Conservation (phyloP, 2,329 filamentous ascomycete species). For the Colletotrichum sp. region DNA sequence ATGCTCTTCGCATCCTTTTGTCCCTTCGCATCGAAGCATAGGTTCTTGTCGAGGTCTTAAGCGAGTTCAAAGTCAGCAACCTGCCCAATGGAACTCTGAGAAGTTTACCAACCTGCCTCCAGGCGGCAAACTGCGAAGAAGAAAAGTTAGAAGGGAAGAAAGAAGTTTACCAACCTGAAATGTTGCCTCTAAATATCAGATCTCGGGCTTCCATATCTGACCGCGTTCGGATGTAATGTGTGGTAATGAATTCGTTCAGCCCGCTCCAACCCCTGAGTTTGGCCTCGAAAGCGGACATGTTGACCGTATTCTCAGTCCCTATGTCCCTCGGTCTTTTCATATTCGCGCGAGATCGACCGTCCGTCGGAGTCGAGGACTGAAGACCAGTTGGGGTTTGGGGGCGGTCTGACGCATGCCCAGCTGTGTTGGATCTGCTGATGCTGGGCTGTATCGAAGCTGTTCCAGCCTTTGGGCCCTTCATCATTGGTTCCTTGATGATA, state of each 20-base stretch:
- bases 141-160: too few species aligned
- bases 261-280: background rate
- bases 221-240: background rate
- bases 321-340: background rate
- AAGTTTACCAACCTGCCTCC: too few species aligned
- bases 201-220: background rate
- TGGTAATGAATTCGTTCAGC: background rate
- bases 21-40: background rate
- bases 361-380: background rate
- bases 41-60: background rate
- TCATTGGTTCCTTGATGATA: background rate
- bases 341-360: background rate
- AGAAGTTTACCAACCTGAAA: background rate
- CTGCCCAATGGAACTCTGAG: accelerated
- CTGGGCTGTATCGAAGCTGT: background rate
- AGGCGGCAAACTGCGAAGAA: too few species aligned
- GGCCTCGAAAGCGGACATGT: background rate
- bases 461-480: background rate
- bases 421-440: background rate
- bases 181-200: background rate
- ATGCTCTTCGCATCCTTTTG: background rate
- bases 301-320: background rate
- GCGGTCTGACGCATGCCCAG: background rate
- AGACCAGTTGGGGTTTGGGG: background rate
- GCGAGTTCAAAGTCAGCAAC: accelerated